Evolutionary conservation across 2,329 filamentous ascomycete species (phyloP).

Genomic region (Neofusicoccum laricinum): DNA sequence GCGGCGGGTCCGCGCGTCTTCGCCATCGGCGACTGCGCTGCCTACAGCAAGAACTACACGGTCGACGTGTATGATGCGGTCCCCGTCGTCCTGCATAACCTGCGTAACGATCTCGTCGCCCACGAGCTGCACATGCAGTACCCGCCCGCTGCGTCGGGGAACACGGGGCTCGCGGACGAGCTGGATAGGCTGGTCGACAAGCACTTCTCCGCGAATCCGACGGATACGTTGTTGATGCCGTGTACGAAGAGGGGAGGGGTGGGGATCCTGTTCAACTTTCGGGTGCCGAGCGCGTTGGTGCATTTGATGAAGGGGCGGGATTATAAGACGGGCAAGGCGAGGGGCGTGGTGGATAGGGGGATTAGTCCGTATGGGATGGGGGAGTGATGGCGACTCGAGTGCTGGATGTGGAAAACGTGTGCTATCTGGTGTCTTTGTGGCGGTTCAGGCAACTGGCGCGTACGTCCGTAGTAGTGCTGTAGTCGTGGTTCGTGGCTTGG

Average conservation of each 20-base stretch:
- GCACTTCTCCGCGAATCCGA: conserved; percentile 19
- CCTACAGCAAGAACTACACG: conserved; percentile 30
- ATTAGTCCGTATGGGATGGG: conserved; percentile 22
- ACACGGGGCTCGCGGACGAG: conserved; percentile 21
- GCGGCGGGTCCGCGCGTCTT: conserved; percentile 29
- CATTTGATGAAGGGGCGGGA: conserved; percentile 35
- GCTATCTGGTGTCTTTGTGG: background rate
- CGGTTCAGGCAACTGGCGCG: background rate
- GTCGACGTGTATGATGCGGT: conserved; percentile 35
- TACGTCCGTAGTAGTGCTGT: background rate
- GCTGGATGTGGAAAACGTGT: background rate
- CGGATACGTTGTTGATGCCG: conserved; percentile 23
- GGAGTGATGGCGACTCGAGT: too few relatives aligned
- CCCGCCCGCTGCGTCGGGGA: background rate
- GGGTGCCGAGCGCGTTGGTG: conserved; percentile 34
- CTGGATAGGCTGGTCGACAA: conserved; percentile 26
- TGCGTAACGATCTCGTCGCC: conserved; percentile 31
- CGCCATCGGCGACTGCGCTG: conserved; percentile 35
- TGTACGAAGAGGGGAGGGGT: conserved; percentile 29
- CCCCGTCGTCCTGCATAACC: conserved; percentile 33
- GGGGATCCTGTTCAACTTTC: conserved; percentile 32
- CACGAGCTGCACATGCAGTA: conserved; percentile 30
- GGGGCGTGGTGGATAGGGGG: conserved; percentile 23
- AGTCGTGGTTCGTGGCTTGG: background rate
- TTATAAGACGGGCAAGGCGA: conserved; percentile 29